Conservation (phyloP, 495 filamentous ascomycete species). For the Podospora pseudoanserina region DNA sequence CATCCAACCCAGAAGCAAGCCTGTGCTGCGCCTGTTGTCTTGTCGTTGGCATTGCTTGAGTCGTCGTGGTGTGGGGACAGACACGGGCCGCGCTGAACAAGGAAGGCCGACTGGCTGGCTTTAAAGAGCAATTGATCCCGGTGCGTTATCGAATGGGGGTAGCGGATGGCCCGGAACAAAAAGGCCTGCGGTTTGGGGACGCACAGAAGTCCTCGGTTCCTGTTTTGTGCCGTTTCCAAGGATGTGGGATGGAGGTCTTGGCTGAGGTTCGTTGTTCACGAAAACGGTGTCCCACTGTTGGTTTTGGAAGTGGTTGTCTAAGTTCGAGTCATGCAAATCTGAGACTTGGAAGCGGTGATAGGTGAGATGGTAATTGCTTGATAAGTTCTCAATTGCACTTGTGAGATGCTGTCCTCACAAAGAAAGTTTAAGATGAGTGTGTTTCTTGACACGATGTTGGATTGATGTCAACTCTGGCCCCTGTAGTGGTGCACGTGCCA, state of each 20-base stretch:
- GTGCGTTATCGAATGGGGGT: neutral
- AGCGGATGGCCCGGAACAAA: neutral
- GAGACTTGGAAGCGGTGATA: neutral
- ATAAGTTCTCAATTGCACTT: neutral
- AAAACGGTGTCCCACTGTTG: neutral
- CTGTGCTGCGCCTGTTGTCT: conserved; percentile 1
- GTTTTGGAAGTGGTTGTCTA: neutral
- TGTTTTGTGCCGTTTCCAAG: neutral
- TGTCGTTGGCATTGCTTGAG: conserved; percentile 6
- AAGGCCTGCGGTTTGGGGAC: neutral
- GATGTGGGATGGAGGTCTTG: neutral
- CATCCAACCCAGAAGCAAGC: neutral
- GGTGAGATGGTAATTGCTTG: neutral
- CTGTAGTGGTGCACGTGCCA: neutral
- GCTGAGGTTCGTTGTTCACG: neutral
- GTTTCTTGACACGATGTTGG: neutral
- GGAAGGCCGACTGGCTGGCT: neutral
- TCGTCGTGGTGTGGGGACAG: neutral
- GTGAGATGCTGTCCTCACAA: neutral
- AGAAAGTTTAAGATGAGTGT: neutral
- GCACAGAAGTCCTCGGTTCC: neutral
- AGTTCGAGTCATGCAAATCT: neutral
- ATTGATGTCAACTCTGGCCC: neutral
- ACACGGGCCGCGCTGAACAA: neutral
- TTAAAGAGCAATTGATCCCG: neutral